These are phyloP conservation scores for Chalciporus chontae DNA, from an alignment of 768 basidiomycete species.

Conservation along the genomic window DNA sequence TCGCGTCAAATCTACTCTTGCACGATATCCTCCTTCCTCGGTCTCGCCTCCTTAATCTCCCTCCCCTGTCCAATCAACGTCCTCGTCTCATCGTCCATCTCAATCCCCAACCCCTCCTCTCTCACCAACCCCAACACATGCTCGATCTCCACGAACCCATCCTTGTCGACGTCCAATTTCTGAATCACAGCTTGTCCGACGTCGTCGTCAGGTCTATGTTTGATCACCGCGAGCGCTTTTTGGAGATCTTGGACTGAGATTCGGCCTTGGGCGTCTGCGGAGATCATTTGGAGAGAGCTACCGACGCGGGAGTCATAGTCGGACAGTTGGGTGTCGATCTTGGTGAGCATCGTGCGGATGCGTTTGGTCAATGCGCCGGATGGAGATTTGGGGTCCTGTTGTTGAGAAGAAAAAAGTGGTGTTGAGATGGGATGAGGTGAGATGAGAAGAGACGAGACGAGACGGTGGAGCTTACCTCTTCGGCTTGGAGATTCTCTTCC, in stretches of 20 bases:
- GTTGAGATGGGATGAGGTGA: constrained; percentile 2
- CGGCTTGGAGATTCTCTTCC: constrained; percentile 88
- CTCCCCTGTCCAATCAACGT: constrained; percentile 78
- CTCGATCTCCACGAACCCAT: constrained; percentile 92
- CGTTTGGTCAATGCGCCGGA: constrained; percentile 90
- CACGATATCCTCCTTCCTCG: constrained; percentile 96
- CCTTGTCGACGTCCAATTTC: constrained; percentile 94
- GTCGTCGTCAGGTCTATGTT: constrained; percentile 88
- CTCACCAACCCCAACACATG: constrained; percentile 87
- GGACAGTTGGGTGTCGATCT: constrained; percentile 88
- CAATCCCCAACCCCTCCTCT: constrained; percentile 81
- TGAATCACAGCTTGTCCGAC: constrained; percentile 83
- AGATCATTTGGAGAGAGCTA: constrained; percentile 80
- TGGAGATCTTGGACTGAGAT: constrained; percentile 87
- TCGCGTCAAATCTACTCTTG: constrained; percentile 46
- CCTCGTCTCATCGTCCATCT: constrained; percentile 83
- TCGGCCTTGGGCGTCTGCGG: constrained; percentile 79
- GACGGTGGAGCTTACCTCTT: constrained; percentile 54
- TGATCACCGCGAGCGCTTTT: constrained; percentile 89
- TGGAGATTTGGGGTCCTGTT: constrained; percentile 73
- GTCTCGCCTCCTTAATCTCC: constrained; percentile 73
- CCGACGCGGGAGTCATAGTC: constrained; percentile 90
- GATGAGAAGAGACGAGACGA: background rate
- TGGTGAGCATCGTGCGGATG: constrained; percentile 92
- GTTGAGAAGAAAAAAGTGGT: background rate